Conservation (phyloP, 179 eudicot species). For the Carnegiea gigantea region DNA sequence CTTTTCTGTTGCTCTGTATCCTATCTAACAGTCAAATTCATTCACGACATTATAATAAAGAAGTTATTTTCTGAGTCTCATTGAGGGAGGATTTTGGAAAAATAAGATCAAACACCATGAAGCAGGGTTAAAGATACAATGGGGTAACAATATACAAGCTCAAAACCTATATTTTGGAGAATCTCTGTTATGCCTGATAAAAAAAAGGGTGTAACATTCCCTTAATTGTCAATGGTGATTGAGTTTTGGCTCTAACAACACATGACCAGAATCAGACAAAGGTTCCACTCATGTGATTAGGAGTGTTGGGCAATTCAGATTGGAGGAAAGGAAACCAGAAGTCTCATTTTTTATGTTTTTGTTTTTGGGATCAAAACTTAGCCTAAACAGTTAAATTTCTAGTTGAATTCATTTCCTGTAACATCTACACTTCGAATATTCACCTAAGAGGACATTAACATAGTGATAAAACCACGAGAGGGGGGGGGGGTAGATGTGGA, state of each 20-base stretch:
- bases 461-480: no score
- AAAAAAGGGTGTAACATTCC: no score
- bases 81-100: background rate
- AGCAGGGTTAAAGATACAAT: background rate
- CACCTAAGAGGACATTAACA: no score
- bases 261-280: conserved; percentile 16
- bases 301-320: conserved; percentile 15
- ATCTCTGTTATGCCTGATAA: background rate
- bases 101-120: background rate
- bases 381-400: no score
- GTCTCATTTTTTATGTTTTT: no score
- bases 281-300: conserved; percentile 25
- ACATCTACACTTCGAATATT: no score
- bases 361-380: no score
- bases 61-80: background rate
- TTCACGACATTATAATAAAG: background rate
- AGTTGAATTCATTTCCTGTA: no score
- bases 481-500: background rate
- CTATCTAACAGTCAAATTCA: no score
- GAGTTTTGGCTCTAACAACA: background rate
- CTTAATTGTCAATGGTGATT: no score
- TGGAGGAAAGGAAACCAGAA: conserved; percentile 9
- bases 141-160: background rate
- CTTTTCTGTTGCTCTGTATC: background rate
- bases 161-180: background rate